Evolutionary conservation across 176 grass and related monocot genomes (phyloP).

Genomic region (Microstegium vimineum): DNA sequence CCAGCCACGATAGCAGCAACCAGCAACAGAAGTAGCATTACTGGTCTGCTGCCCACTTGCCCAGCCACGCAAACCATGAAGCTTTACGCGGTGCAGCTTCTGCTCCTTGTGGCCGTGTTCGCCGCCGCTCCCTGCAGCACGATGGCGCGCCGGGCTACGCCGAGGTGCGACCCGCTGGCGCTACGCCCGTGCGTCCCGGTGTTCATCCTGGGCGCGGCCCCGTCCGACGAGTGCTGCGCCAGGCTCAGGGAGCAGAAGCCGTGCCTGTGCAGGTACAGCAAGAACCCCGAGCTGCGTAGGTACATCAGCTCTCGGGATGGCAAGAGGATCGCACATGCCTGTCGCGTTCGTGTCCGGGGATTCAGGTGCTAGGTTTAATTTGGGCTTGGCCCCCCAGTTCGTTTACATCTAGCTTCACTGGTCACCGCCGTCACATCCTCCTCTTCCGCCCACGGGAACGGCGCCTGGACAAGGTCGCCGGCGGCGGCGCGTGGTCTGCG

Average conservation of each 20-base stretch:
- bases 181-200: constrained; percentile 45
- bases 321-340: constrained; percentile 54
- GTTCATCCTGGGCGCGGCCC: constrained; percentile 38
- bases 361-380: constrained; percentile 13
- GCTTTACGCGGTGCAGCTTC: not conserved
- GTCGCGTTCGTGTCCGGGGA: constrained; percentile 24
- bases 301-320: constrained; percentile 56
- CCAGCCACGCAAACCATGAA: constrained; percentile 38
- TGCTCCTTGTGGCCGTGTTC: not conserved
- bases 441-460: too few relatives aligned
- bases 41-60: too few relatives aligned
- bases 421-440: too few relatives aligned
- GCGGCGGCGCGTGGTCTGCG: too few relatives aligned
- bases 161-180: constrained; percentile 57
- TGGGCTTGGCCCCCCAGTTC: too few relatives aligned
- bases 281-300: constrained; percentile 37
- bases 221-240: constrained; percentile 47
- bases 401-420: too few relatives aligned
- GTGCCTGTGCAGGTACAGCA: constrained; percentile 66
- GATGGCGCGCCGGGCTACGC: not conserved
- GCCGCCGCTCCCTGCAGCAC: not conserved
- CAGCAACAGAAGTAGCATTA: too few relatives aligned
- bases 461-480: too few relatives aligned
- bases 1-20: too few relatives aligned
- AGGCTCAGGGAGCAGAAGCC: constrained; percentile 52